Conservation (phyloP, 805 yeast genomes). For the Zygoascus biomembranicola region DNA sequence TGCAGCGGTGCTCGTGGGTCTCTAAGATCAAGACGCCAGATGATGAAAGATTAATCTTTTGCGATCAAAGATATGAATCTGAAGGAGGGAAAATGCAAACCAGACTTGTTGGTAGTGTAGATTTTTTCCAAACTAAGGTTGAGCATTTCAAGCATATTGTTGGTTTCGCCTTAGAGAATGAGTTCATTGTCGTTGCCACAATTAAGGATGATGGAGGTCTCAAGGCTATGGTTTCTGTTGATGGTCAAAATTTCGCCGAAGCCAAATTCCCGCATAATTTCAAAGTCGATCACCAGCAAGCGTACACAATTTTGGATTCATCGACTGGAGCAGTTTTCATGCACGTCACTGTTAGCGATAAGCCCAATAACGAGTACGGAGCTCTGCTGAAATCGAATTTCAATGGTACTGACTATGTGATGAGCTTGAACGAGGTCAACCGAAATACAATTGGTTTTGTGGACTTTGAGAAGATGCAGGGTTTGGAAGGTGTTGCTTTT, state of each 20-base stretch:
- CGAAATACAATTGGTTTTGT: constrained; percentile 67
- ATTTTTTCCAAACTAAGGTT: constrained; percentile 38
- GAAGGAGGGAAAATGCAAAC: background rate
- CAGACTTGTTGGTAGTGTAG: constrained; percentile 41
- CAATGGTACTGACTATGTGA: constrained; percentile 80
- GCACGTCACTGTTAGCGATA: constrained; percentile 65
- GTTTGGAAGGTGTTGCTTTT: constrained; percentile 76
- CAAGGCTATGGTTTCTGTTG: constrained; percentile 65
- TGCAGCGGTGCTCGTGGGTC: constrained; percentile 58
- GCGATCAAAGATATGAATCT: constrained; percentile 36
- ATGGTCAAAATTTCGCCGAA: constrained; percentile 69
- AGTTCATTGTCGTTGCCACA: constrained; percentile 63
- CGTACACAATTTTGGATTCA: constrained; percentile 75
- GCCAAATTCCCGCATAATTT: constrained; percentile 69
- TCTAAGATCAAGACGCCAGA: constrained; percentile 41
- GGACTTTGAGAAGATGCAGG: constrained; percentile 79
- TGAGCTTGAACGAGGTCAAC: constrained; percentile 62
- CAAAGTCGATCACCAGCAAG: constrained; percentile 50
- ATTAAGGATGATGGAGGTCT: constrained; percentile 38
- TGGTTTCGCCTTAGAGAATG: constrained; percentile 67
- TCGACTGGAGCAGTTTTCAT: constrained; percentile 64
- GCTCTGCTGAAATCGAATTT: constrained; percentile 79
- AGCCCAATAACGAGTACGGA: constrained; percentile 55
- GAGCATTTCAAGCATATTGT: constrained; percentile 49
- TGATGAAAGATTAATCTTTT: constrained; percentile 50